A percentile compares a stretch with the other conserved stretches of the same genome.
These are phyloP conservation scores for Cyclotella baltica DNA, from an alignment of 108 stramenopile genomes.

Conservation along the genomic window DNA sequence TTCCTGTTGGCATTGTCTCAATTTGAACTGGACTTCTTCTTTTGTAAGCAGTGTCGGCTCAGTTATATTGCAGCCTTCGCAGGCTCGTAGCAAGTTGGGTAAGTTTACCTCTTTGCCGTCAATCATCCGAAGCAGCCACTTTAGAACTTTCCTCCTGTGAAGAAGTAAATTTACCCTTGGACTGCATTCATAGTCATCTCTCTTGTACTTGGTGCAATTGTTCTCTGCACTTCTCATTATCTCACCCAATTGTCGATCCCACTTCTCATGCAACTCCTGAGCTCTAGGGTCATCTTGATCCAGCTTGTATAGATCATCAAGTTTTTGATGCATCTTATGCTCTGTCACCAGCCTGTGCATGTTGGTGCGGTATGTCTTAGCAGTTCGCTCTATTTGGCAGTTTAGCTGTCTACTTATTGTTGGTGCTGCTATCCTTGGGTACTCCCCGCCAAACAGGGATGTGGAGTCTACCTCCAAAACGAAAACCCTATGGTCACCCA, in stretches of 20 bases:
- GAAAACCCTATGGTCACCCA: constrained; percentile 31
- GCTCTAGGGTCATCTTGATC: neutral
- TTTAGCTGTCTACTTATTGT: constrained; percentile 6
- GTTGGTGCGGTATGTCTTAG: neutral
- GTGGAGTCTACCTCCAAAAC: constrained; percentile 6
- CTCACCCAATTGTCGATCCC: constrained; percentile 10
- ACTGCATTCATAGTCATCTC: neutral
- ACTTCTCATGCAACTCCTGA: neutral
- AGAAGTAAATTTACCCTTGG: neutral
- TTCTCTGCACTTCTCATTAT: constrained; percentile 1
- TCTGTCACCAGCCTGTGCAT: neutral
- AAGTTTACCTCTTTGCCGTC: constrained; percentile 18
- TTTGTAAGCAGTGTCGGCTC: neutral
- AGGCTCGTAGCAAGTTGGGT: constrained; percentile 1
- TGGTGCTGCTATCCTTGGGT: constrained; percentile 7
- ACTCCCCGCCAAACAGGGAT: constrained; percentile 12
- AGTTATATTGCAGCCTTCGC: neutral
- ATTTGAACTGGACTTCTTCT: neutral
- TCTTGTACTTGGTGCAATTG: constrained; percentile 4
- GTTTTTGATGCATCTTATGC: constrained; percentile 7
- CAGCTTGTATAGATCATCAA: neutral
- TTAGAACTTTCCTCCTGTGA: neutral
- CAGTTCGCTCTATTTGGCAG: neutral
- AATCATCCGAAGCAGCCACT: neutral
- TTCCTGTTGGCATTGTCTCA: neutral